Conservation (phyloP, 2,329 filamentous ascomycete genomes). For the Fusarium protoensiforme region DNA sequence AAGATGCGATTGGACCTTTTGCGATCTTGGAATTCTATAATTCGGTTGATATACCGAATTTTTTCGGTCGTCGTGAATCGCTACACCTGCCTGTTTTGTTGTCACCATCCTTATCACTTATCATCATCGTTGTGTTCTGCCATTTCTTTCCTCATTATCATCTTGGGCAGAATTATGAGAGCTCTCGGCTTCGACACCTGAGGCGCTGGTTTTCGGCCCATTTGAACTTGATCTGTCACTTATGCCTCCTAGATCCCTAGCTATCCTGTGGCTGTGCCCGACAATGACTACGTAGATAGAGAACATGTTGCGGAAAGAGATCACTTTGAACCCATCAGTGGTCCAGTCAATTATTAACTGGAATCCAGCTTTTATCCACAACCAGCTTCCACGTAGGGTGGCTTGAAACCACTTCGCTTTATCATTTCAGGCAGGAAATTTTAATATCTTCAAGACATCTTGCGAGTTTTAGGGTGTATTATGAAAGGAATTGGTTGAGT, state of each 20-base stretch:
- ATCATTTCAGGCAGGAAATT: not conserved
- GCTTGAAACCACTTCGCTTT: not conserved
- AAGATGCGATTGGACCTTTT: conserved; percentile 24
- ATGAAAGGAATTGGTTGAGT: not conserved
- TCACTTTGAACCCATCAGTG: not conserved
- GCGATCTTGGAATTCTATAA: not conserved
- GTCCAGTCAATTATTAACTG: not conserved
- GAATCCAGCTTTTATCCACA: not conserved
- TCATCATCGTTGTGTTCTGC: not conserved
- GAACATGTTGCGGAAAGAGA: not conserved
- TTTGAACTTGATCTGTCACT: not conserved
- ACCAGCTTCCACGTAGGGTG: not conserved
- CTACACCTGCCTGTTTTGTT: not conserved
- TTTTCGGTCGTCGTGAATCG: not conserved
- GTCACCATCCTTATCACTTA: not conserved
- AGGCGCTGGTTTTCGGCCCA: not conserved
- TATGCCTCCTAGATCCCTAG: not conserved
- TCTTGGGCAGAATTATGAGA: not conserved
- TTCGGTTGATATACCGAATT: not conserved
- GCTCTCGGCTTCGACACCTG: not conserved
- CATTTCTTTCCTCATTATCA: not conserved
- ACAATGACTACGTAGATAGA: not conserved
- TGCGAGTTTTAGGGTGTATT: not conserved
- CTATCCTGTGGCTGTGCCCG: not conserved
- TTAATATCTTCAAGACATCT: not conserved